phyloP scores from a whole-genome alignment of 2,329 filamentous ascomycete genomes.

The Ceratocystis huliohia region DNA sequence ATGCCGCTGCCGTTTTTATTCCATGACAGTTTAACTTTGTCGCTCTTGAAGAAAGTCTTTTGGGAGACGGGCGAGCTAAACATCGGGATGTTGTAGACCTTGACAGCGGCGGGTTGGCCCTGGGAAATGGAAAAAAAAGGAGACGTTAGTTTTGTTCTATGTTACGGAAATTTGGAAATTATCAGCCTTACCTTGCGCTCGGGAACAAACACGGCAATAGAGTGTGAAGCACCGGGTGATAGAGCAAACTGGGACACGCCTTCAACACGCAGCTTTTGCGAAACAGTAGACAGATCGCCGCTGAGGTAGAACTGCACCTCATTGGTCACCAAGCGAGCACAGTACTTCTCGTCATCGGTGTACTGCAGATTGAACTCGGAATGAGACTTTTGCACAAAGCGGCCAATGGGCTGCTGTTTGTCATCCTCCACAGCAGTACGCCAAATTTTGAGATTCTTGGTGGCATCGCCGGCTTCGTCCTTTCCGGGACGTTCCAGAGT shows the following conservation, averaged over 20 bases:
- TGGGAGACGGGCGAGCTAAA: slow-evolving; percentile 77
- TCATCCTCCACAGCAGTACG: slow-evolving; percentile 58
- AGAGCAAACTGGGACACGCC: slow-evolving; percentile 82
- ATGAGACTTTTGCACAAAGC: slow-evolving; percentile 91
- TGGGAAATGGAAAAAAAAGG: slow-evolving; percentile 28
- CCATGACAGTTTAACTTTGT: slow-evolving; percentile 98
- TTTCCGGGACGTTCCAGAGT: slow-evolving; percentile 92
- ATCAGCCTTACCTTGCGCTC: slow-evolving; percentile 66
- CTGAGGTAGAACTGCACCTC: slow-evolving; percentile 96
- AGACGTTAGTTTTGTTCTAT: slow-evolving; percentile 21
- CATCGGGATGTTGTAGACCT: slow-evolving; percentile 84
- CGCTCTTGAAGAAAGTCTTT: slow-evolving; percentile 98
- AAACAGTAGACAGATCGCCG: slow-evolving; percentile 69
- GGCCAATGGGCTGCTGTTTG: slow-evolving; percentile 64
- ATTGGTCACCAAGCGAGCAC: slow-evolving; percentile 86
- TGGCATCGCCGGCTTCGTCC: slow-evolving; percentile 48
- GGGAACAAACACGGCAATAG: slow-evolving; percentile 87
- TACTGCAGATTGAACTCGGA: slow-evolving; percentile 97
- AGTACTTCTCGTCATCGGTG: slow-evolving; percentile 83
- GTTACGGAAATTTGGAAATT: not conserved
- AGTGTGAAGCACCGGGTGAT: slow-evolving; percentile 77
- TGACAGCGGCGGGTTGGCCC: slow-evolving; percentile 87
- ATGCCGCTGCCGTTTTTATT: slow-evolving; percentile 82
- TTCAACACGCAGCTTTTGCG: slow-evolving; percentile 91
- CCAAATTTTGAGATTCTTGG: slow-evolving; percentile 85